Evolutionary conservation across 306 rosid genomes (phyloP), one percentile per base, ranked within the genome.

Genomic region (Dalbergia cochinchinensis): DNA sequence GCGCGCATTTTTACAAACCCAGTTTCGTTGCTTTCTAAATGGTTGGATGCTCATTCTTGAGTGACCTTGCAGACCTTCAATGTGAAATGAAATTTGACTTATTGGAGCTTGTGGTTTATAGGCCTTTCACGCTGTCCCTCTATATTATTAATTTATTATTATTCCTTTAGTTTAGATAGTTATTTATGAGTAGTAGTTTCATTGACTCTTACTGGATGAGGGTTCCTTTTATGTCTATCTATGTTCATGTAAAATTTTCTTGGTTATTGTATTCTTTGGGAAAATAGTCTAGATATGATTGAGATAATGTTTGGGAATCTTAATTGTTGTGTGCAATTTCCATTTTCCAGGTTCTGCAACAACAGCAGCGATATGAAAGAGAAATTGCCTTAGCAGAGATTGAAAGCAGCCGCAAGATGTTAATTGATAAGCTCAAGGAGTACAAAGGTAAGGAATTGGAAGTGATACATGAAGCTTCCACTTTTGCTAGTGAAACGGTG

Each of bases 401-500:
- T 57, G 99, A 95, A 68, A 91, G 81, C 54, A 89, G 97, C 75
- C 98, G 98, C 58, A 90, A 95, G 85, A 76, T 89, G 86, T 71
- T 95, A 83, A 89, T 93, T 9, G 84, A 86, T 69, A 93, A 93
- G 83, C 90, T 95, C 61, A 90, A 83, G 77, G 92, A 85, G 77
- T 95, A 95, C 86, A 83, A 89, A 80, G 99, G 98, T 62, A 78
- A 83, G 79, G 90, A 89, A 48, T 84, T 93, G 90, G 96, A 89
- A 74, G 99, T 93, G 60, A 91, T 95, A 81, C 86, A 79, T 0
- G 97, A 93, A 86, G 97, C 96, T 57, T 91, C 99, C 83, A 88
- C 91, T 72, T 95, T 95, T 87, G 99, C 91, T 15, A 88, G 92
- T 50, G 99, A 93, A 84, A 91, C 96, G 11, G 97, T 95, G 55